Evolutionary conservation across 768 basidiomycete species (phyloP).

Genomic region (Calocybe gangraenosa): DNA sequence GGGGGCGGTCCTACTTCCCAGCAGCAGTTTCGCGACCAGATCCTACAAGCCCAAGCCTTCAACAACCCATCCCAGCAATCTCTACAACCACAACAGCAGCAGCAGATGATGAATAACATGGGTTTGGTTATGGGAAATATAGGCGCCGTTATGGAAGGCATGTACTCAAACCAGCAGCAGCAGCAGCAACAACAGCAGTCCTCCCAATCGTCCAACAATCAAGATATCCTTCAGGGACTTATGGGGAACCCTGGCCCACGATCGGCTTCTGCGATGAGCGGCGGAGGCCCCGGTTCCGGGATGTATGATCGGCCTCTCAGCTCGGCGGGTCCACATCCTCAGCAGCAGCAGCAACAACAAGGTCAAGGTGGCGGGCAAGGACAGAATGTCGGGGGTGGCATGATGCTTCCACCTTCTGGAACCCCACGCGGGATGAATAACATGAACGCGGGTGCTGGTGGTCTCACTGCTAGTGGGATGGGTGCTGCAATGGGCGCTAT

Average conservation of each 20-base stretch:
- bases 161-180: slow-evolving; percentile 14
- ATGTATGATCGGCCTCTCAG: slow-evolving; percentile 14
- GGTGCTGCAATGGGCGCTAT: no score
- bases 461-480: no score
- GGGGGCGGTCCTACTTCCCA: slow-evolving; percentile 2
- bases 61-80: slow-evolving; percentile 1
- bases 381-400: slow-evolving; percentile 2
- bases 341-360: slow-evolving; percentile 7
- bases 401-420: slow-evolving; percentile 13
- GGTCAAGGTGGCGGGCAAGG: slow-evolving; percentile 1
- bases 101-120: slow-evolving; percentile 6
- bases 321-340: slow-evolving; percentile 5
- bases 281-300: background rate
- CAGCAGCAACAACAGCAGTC: slow-evolving; percentile 1
- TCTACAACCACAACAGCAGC: slow-evolving; percentile 7
- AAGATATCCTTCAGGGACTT: slow-evolving; percentile 6
- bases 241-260: slow-evolving; percentile 2
- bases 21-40: slow-evolving; percentile 7
- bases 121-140: background rate
- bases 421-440: background rate
- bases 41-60: background rate
- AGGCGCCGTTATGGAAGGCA: slow-evolving; percentile 8
- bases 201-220: slow-evolving; percentile 10
- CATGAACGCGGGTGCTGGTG: no score
- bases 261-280: slow-evolving; percentile 4